These are phyloP conservation scores for Nicotiana otophora DNA, from an alignment of 257 asterid species.

Conservation along the genomic window DNA sequence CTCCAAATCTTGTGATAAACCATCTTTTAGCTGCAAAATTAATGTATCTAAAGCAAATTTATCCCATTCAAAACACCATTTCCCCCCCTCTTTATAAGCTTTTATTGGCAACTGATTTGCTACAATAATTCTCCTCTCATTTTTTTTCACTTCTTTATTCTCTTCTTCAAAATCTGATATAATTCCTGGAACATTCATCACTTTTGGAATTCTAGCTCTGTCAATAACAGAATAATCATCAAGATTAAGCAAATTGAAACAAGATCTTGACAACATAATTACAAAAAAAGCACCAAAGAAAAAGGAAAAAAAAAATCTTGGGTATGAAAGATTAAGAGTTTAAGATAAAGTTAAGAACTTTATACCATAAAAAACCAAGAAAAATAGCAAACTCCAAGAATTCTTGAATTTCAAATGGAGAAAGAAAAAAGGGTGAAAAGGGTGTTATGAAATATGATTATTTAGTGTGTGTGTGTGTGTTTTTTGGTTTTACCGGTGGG, in stretches of 20 bases:
- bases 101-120: slow-evolving; percentile 73
- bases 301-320: not conserved
- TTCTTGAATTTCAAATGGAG: not conserved
- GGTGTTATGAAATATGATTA: too few species aligned
- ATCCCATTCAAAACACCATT: slow-evolving; percentile 80
- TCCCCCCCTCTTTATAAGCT: slow-evolving; percentile 23
- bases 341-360: not conserved
- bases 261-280: slow-evolving; percentile 76
- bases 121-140: slow-evolving; percentile 48
- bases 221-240: slow-evolving; percentile 59
- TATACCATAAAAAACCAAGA: not conserved
- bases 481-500: slow-evolving; percentile 15
- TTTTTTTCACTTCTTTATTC: not conserved
- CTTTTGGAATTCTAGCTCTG: slow-evolving; percentile 59
- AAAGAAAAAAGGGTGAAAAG: not conserved
- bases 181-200: slow-evolving; percentile 64
- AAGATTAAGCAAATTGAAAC: slow-evolving; percentile 57
- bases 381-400: not conserved
- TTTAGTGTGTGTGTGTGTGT: too few species aligned
- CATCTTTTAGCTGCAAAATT: slow-evolving; percentile 63
- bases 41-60: slow-evolving; percentile 62
- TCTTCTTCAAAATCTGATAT: slow-evolving; percentile 44
- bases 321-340: not conserved
- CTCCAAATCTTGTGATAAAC: slow-evolving; percentile 51
- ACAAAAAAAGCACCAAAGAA: not conserved